Evolutionary conservation across 1,284 basidiomycete species (phyloP), one percentile per base, ranked within the genome.

Genomic region (Porogramme epimiltina): DNA sequence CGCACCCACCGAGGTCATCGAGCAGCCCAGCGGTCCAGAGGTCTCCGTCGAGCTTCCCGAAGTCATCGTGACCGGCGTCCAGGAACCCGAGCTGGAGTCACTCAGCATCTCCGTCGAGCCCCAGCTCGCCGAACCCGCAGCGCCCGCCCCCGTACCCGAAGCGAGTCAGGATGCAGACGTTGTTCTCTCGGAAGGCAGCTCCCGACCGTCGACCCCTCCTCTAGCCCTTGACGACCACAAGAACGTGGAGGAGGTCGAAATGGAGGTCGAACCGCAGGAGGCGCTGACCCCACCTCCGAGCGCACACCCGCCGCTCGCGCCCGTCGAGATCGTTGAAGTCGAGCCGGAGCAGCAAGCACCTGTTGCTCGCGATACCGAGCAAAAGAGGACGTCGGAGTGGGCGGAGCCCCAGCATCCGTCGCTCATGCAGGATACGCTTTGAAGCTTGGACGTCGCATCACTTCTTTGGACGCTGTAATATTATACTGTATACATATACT

Each of bases 211-310:
- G 25, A 56, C 58, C 22, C 58, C 58, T 10, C 33, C 49, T 19
- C 45, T 59, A 16, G 50, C 42, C 31, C 49, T 5, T 16, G 34
- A 37, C 28, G 28, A 8, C 28, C 8, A 31, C 8, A 13, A 31
- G 28, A 6, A 51, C 22, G 53, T 38, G 20, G 54, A 49, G 37
- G 47, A 42, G 26, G 41, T 25, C 39, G 57, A 55, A 49, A 59
- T 51, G 50, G 58, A 59, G 38, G 52, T 59, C 45, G 58, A 59
- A 50, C 47, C 50, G 11, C 22, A 52, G 41, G 54, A 59, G 47
- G 54, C 41, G 26, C 47, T 36, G 18, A 59, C 54, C 25, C 54
- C 58, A 2, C 49, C 52, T 23, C 52, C 37, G 2, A 28, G n/a
- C 23, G 49, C 20, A 16, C 52, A 52, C 16, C 22, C 48, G 4